Evolutionary conservation across 2,329 filamentous ascomycete genomes (phyloP).

Genomic region (Botrytis byssoidea): DNA sequence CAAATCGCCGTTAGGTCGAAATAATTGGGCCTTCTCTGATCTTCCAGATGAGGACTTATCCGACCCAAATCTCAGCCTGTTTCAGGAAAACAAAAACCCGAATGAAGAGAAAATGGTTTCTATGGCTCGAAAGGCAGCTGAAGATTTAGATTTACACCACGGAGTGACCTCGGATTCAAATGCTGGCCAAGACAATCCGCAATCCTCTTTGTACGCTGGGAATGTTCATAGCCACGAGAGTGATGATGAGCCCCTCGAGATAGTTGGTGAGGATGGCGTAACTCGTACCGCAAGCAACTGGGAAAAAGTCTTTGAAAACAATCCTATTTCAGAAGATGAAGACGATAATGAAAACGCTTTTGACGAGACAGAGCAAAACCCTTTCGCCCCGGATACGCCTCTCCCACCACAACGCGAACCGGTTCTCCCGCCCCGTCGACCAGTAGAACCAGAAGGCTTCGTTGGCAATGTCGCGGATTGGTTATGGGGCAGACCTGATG

Average conservation of each 20-base stretch:
- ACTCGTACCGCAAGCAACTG: conserved; percentile 24
- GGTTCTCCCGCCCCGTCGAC: conserved; percentile 20
- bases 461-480: conserved; percentile 53
- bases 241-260: conserved; percentile 23
- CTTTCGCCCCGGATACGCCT: conserved; percentile 26
- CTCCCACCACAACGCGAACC: conserved; percentile 26
- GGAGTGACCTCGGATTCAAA: not conserved
- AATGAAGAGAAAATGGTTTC: conserved; percentile 10
- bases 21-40: conserved; percentile 58
- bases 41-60: conserved; percentile 36
- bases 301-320: conserved; percentile 30
- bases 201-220: not conserved
- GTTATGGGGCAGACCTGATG: conserved; percentile 57
- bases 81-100: not conserved
- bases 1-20: conserved; percentile 56
- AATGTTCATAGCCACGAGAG: not conserved
- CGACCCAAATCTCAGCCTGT: not conserved
- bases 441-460: conserved; percentile 41
- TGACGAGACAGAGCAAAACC: conserved; percentile 23
- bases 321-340: conserved; percentile 31
- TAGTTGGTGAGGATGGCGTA: conserved; percentile 29
- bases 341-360: conserved; percentile 8
- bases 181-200: not conserved
- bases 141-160: conserved; percentile 9
- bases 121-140: conserved; percentile 10